Evolutionary conservation across 2,329 filamentous ascomycete species (phyloP).

Genomic region (Trematosphaeria pertusa): DNA sequence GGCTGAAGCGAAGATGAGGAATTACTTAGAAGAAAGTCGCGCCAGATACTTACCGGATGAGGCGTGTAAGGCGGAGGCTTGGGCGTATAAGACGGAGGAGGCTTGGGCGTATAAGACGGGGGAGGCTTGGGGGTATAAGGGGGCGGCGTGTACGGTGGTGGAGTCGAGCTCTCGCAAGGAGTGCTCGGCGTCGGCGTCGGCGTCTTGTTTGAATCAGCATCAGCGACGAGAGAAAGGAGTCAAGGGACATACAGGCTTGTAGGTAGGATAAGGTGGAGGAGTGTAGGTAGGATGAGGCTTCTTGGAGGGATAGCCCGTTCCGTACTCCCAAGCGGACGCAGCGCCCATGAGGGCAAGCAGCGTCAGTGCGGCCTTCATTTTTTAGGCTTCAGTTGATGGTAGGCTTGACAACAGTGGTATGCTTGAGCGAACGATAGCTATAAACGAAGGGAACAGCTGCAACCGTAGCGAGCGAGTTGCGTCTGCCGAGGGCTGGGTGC

Average conservation of each 20-base stretch:
- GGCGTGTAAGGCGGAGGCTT: slow-evolving; percentile 6
- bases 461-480: slow-evolving; percentile 51
- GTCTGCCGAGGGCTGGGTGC: slow-evolving; percentile 25
- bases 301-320: neutral
- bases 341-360: slow-evolving; percentile 42
- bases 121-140: neutral
- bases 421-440: slow-evolving; percentile 9
- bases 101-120: neutral
- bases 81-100: neutral
- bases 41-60: slow-evolving; percentile 2
- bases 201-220: neutral
- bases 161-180: neutral
- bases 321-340: slow-evolving; percentile 25
- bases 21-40: neutral
- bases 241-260: too few relatives aligned
- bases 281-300: slow-evolving; percentile 1
- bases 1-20: neutral
- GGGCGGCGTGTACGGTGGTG: slow-evolving; percentile 4
- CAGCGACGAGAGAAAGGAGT: too few relatives aligned
- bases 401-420: slow-evolving; percentile 8
- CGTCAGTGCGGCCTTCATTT: slow-evolving; percentile 39
- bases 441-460: slow-evolving; percentile 38
- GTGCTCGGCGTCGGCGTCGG: neutral
- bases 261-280: slow-evolving; percentile 2
- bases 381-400: slow-evolving; percentile 21